A percentile compares a stretch with the other conserved stretches of the same genome.
Conservation (phyloP, 345 rosid species). For the Euphorbia lathyris region DNA sequence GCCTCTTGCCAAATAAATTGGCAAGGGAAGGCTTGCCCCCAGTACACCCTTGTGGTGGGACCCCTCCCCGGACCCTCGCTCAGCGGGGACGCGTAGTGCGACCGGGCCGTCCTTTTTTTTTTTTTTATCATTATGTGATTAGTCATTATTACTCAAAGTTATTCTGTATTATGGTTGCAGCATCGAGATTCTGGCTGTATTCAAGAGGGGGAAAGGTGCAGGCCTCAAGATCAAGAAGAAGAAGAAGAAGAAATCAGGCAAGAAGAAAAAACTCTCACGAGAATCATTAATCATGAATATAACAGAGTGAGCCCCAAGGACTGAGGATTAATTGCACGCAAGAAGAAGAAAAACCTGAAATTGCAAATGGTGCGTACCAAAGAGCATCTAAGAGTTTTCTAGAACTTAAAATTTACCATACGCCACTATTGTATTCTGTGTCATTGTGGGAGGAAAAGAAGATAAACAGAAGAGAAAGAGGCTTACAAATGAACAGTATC, state of each 20-base stretch:
- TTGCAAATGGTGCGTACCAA: no score
- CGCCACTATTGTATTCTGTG: not conserved
- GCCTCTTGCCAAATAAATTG: no score
- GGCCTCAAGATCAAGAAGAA: conserved; percentile 54
- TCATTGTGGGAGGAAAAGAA: not conserved
- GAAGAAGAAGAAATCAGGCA: conserved; percentile 52
- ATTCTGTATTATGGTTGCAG: conserved; percentile 38
- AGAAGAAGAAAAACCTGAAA: conserved; percentile 6
- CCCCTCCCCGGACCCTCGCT: no score
- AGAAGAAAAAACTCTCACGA: conserved; percentile 34
- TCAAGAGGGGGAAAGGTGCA: conserved; percentile 48
- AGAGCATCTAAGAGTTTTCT: not conserved
- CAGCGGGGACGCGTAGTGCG: no score
- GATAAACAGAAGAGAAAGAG: not conserved
- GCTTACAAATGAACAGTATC: conserved; percentile 15
- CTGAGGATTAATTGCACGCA: not conserved
- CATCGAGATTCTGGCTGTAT: conserved; percentile 79
- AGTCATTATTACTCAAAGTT: not conserved
- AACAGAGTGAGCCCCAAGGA: conserved; percentile 2
- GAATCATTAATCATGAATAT: not conserved
- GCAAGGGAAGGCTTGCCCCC: no score
- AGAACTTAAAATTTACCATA: not conserved
- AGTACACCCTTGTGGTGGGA: no score
- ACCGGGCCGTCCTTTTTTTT: no score
- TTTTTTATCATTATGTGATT: not conserved